Evolutionary conservation across 2,329 filamentous ascomycete genomes (phyloP).

Genomic region (Fusarium stilboides): DNA sequence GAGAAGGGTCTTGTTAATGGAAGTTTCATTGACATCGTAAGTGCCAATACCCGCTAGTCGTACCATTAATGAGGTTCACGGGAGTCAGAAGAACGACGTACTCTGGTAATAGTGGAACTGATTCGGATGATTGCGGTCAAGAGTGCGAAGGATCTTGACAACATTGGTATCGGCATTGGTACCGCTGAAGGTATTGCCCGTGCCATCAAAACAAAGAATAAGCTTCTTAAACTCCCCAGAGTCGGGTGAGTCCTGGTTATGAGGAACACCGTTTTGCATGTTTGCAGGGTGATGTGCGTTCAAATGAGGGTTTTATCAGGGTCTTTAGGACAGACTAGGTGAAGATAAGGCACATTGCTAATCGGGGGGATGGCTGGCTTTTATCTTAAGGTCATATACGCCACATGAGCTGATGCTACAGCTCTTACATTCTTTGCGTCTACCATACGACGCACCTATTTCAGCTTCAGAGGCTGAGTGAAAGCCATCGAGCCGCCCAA

Average conservation of each 20-base stretch:
- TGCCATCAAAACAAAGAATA: slow-evolving; percentile 65
- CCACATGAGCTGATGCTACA: no score
- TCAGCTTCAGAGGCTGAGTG: no score
- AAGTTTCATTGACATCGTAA: slow-evolving; percentile 61
- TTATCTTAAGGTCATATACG: no score
- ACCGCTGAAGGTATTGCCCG: slow-evolving; percentile 62
- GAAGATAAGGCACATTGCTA: neutral
- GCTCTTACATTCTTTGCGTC: no score
- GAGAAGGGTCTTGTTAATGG: slow-evolving; percentile 56
- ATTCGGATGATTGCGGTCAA: slow-evolving; percentile 60
- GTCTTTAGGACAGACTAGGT: no score
- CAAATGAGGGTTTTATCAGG: no score
- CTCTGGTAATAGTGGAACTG: slow-evolving; percentile 67
- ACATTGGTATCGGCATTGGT: slow-evolving; percentile 67
- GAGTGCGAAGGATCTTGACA: slow-evolving; percentile 63
- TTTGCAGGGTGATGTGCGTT: neutral
- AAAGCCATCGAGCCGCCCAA: neutral
- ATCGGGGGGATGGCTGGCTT: no score
- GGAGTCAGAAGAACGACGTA: slow-evolving; percentile 38
- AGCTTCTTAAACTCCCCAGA: slow-evolving; percentile 51
- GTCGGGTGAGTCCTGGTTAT: neutral
- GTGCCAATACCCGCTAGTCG: slow-evolving; percentile 63
- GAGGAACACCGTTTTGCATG: neutral
- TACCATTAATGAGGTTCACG: neutral
- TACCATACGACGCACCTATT: no score